Base-by-base conservation (phyloP, 1,284 basidiomycete species). In the Leccinum olivaceoglutinosum region DNA sequence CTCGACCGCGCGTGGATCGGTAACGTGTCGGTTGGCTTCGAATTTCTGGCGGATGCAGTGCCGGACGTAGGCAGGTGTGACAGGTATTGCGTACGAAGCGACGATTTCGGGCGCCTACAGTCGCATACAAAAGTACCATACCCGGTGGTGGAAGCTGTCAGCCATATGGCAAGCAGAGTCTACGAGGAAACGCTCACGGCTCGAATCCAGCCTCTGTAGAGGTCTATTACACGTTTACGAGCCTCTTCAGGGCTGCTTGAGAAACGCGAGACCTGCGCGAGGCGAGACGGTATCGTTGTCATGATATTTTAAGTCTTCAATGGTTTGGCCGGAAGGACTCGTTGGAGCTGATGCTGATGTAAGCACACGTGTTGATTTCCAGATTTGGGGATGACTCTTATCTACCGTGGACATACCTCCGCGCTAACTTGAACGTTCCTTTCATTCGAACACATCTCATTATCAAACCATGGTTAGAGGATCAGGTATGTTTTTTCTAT, bases 161-260 rank as follows among this genome's bases (percentile, higher is more conserved):
- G 12, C 12, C 18, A 11, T 10, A 18, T 18, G 7, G 2, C 2
- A 21, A 12, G 49, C 21, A 39, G 14, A 39, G 3, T 12, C 18
- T 21, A 8, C 21, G n/a, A 12, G 11, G 34, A 62, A 38, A 46
- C 61, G 49, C 92, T 73, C 71, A 95, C 94, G 60, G 88, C 83
- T 68, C 96, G 89, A 76, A 96, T 92, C 93, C 94, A 98, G 73
- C 89, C 88, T 64, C 96, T 83, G 81, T 98, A 99, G 21, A 98
- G 84, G 60, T 90, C 81, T 46, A 95, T 79, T 38, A 87, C 86
- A 46, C 92, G 84, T 56, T 78, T 77, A 54, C 90, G 86, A 5
- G 93, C 89, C 63, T 94, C 88, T n/a, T 80, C 77, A 32, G 87
- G 79, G 60, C 79, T 85, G 6, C 77, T 72, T 0, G 91, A 92